Percentiles rank a stretch among this genome's conserved stretches.
Conservation (phyloP, 192 early-diverging fungal species). For the Ambispora gerdemannii region DNA sequence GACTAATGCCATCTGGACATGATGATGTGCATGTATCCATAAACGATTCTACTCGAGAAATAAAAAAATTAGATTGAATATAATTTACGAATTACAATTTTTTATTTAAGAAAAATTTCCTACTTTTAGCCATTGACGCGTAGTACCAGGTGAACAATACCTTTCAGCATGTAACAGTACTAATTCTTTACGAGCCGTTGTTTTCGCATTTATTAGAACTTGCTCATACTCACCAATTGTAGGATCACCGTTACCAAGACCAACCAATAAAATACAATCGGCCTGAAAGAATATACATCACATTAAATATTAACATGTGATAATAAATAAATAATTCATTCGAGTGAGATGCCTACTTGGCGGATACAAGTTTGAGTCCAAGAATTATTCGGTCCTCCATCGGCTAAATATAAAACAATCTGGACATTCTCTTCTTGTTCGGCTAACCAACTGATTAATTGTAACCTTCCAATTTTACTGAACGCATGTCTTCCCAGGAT, state of each 20-base stretch:
- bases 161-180: slow-evolving; percentile 85
- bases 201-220: slow-evolving; percentile 88
- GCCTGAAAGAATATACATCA: slow-evolving; percentile 51
- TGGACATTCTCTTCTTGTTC: slow-evolving; percentile 89
- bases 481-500: slow-evolving; percentile 92
- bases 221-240: slow-evolving; percentile 91
- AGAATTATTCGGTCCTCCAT: slow-evolving; percentile 80
- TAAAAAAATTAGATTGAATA: too few species aligned
- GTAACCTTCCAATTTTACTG: slow-evolving; percentile 85
- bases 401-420: slow-evolving; percentile 93
- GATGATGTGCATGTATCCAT: slow-evolving; percentile 98
- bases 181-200: slow-evolving; percentile 96
- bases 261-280: slow-evolving; percentile 94
- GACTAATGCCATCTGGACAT: slow-evolving; percentile 75
- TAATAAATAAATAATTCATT: too few species aligned
- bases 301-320: too few species aligned
- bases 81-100: too few species aligned
- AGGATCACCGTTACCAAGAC: slow-evolving; percentile 85
- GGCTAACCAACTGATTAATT: slow-evolving; percentile 87
- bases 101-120: too few species aligned
- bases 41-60: slow-evolving; percentile 51
- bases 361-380: slow-evolving; percentile 97
- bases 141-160: slow-evolving; percentile 73
- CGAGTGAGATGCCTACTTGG: slow-evolving; percentile 44
- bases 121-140: slow-evolving; percentile 86